Evolutionary conservation across 345 rosid genomes (phyloP), one percentile per base, ranked within the genome.

Genomic region (Linum lewisii): DNA sequence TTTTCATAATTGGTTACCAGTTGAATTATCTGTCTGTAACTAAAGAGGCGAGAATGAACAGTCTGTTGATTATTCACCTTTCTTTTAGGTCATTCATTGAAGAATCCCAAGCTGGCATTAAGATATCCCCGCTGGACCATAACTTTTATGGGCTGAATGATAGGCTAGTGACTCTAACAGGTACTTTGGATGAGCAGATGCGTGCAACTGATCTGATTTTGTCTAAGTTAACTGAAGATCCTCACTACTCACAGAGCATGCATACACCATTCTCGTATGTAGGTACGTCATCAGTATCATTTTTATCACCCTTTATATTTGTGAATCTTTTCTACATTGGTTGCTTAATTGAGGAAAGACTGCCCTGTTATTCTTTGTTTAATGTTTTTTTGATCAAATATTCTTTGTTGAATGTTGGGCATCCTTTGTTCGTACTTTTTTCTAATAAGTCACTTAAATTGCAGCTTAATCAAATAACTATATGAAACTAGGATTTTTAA

Each of bases 61-160:
- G 59, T 2, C 38, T 62, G 63, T 60, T 80, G 64, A 75, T 54
- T 24, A 52, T 26, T 52, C 20, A 55, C 2, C 61, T 65, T 75
- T n/a, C 68, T 54, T 50, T 59, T 54, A 94, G 97, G 85, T 94
- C 97, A 60, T 94, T 94, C 69, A 90, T 90, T 68, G 99, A 94
- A 60, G 95, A 80, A 24, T 94, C 99, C 63, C 90, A 83, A 75
- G 97, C 97, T 69, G 81, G 84, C 73, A 94, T 94, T 66, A 94
- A 90, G 79, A 87, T 94, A 72, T 87, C 99, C 58, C 88, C 95
- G 36, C 83, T 80, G 77, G 99, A 94, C 72, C 81, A 78, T 66
- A 87, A 79, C 72, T 90, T 75, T 67, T 84, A 82, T 68, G 96
- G 97, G 66, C 62, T 86, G 80, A 90, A 71, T 78, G 99, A 94